Base-by-base conservation (phyloP, 495 filamentous ascomycete species). In the Daldinia decipiens region DNA sequence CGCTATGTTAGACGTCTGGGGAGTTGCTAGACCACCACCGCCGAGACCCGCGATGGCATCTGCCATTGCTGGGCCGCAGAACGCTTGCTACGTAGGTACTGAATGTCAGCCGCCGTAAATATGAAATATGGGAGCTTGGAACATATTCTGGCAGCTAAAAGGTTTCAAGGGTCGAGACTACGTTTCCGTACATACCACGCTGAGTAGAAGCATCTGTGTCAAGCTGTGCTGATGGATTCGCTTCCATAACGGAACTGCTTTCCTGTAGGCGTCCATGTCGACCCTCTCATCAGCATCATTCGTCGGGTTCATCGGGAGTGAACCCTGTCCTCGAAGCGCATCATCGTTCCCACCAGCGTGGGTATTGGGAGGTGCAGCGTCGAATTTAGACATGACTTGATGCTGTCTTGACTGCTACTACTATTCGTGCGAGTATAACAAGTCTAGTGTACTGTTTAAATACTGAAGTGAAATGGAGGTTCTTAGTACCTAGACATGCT, bases 1-100 rank as follows among this genome's bases (percentile, higher is more conserved):
- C 70, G 70, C 64, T 27, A 73, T 59, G 24, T 73, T 73, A 24
- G 65, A 69, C 3, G 66, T 73, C 39, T 73, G 65, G n/a, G 66
- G 70, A 47, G 66, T 73, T 17, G 66, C 70, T 7, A 73, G 19
- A 62, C 66, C 66, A 39, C 70, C 66, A 21, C 70, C 66, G 29
- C 66, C 70, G 2, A 73, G 54, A 40, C 70, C 66, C 17, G 70
- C 66, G 53, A 69, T 73, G 24, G 70, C 70, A 24, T 69, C 65
- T 12, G 61, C 65, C 66, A 73, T 73, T 21, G 70, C 65, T n/a
- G 70, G 70, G 0, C 70, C 70, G 52, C 70, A 72, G 40, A 72
- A 72, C 9, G 70, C 70, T 29, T 72, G 70, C 21, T 52, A 31
- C 50, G 9, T 13, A 40, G 15, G 45, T 29, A 52, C 50, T 3